Percentiles rank a stretch among this genome's conserved stretches.
Conservation (phyloP, 2,329 filamentous ascomycete species). For the Nothopassalora personata region DNA sequence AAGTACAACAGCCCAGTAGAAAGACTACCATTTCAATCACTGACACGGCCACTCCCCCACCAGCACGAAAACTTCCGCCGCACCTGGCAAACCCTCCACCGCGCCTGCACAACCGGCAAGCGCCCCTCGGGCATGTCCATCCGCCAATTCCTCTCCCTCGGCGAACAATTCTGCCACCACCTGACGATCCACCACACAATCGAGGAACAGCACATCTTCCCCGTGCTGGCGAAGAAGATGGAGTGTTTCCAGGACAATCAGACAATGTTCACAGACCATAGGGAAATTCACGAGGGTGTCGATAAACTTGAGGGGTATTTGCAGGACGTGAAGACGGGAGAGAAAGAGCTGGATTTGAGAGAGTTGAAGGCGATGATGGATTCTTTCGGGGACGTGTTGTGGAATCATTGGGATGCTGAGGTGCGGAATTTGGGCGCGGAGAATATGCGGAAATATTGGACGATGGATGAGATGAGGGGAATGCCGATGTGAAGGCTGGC, state of each 20-base stretch:
- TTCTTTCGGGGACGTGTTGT: conserved; percentile 69
- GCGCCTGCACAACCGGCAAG: conserved; percentile 54
- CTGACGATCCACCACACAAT: conserved; percentile 76
- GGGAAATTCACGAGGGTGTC: conserved; percentile 63
- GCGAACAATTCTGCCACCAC: conserved; percentile 63
- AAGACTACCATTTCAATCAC: background rate
- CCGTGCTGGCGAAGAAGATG: conserved; percentile 70
- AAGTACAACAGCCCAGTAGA: conserved; percentile 30
- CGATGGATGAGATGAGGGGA: conserved; percentile 63
- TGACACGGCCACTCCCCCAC: background rate
- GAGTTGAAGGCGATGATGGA: conserved; percentile 70
- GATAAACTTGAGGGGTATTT: conserved; percentile 32
- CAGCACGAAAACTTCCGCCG: conserved; percentile 73
- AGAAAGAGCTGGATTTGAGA: conserved; percentile 52
- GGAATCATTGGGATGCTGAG: conserved; percentile 80
- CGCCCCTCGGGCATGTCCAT: conserved; percentile 62
- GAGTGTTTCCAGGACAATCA: conserved; percentile 65
- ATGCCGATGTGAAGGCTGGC: conserved; percentile 56
- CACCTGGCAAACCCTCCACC: conserved; percentile 53
- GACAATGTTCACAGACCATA: conserved; percentile 68
- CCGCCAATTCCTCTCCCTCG: conserved; percentile 61
- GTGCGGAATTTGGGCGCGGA: conserved; percentile 72
- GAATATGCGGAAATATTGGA: conserved; percentile 85
- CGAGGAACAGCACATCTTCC: conserved; percentile 70
- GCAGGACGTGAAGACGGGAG: conserved; percentile 46